These are phyloP conservation scores for Xerocomus potaroensis DNA, from an alignment of 768 basidiomycete genomes.

Conservation along the genomic window DNA sequence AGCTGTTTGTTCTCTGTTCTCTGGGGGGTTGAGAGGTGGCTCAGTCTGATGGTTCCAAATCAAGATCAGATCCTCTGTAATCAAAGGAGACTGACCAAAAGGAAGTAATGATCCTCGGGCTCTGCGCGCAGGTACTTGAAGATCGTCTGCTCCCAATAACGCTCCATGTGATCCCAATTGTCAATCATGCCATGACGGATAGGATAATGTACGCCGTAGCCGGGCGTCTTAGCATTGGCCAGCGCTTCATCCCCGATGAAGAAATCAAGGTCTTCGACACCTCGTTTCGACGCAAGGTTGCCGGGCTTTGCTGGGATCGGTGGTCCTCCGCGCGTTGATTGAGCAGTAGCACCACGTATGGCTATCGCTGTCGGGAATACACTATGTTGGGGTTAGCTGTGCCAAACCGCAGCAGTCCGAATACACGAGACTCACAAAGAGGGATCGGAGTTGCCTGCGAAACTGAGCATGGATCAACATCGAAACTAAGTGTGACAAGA, in stretches of 20 bases:
- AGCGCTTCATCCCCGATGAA: conserved; percentile 99
- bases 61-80: conserved; percentile 21
- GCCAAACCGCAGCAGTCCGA: conserved; percentile 2
- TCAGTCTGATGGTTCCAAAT: conserved; percentile 68
- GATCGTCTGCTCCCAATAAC: conserved; percentile 99
- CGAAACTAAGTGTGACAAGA: neutral
- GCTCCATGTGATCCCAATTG: conserved; percentile 98
- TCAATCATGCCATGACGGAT: conserved; percentile 98
- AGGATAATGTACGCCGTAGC: conserved; percentile 93
- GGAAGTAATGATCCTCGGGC: conserved; percentile 98
- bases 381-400: conserved; percentile 35
- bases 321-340: conserved; percentile 56
- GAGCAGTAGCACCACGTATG: conserved; percentile 54
- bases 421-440: conserved; percentile 71
- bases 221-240: conserved; percentile 90
- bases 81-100: conserved; percentile 61
- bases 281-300: conserved; percentile 92
- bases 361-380: conserved; percentile 99
- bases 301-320: conserved; percentile 82
- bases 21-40: conserved; percentile 95
- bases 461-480: conserved; percentile 45
- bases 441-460: conserved; percentile 98
- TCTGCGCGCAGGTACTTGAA: conserved; percentile 99
- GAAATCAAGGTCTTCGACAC: conserved; percentile 98
- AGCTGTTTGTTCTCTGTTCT: conserved; percentile 98